Evolutionary conservation across 345 rosid genomes (phyloP).

Genomic region (Viola odorata): DNA sequence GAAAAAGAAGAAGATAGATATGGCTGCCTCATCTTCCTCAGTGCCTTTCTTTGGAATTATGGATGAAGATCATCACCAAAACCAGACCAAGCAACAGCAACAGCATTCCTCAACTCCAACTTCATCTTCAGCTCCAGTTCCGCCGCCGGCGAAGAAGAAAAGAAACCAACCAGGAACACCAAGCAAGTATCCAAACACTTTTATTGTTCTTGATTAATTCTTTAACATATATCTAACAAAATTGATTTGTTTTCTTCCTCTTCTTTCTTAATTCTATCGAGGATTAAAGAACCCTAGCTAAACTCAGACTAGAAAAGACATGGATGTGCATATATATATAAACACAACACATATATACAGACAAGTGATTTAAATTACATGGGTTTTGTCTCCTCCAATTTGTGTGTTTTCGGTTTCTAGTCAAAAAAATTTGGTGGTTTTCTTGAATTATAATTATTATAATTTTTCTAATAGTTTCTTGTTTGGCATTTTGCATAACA

Average conservation of each 20-base stretch:
- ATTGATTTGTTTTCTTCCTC: constrained; percentile 5
- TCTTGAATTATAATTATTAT: neutral
- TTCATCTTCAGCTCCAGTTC: constrained; percentile 35
- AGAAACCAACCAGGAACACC: constrained; percentile 81
- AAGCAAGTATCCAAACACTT: constrained; percentile 50
- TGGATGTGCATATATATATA: neutral
- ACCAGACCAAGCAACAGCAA: constrained; percentile 31
- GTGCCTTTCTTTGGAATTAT: constrained; percentile 57
- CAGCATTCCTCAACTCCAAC: constrained; percentile 42
- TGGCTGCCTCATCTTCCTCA: constrained; percentile 65
- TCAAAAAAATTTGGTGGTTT: no score
- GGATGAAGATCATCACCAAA: constrained; percentile 41
- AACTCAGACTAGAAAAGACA: constrained; percentile 4
- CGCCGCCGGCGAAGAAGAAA: constrained; percentile 55
- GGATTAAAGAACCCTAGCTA: constrained; percentile 19
- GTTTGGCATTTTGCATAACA: constrained; percentile 28
- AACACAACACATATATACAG: neutral
- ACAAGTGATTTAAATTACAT: no score
- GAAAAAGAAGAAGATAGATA: constrained; percentile 7
- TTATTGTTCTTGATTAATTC: constrained; percentile 9
- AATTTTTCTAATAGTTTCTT: constrained; percentile 14
- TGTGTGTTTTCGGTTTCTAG: no score
- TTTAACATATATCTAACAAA: neutral
- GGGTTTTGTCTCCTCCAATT: no score
- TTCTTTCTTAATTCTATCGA: neutral